Conservation (phyloP, 306 rosid genomes). For the Mimosa bimucronata region DNA sequence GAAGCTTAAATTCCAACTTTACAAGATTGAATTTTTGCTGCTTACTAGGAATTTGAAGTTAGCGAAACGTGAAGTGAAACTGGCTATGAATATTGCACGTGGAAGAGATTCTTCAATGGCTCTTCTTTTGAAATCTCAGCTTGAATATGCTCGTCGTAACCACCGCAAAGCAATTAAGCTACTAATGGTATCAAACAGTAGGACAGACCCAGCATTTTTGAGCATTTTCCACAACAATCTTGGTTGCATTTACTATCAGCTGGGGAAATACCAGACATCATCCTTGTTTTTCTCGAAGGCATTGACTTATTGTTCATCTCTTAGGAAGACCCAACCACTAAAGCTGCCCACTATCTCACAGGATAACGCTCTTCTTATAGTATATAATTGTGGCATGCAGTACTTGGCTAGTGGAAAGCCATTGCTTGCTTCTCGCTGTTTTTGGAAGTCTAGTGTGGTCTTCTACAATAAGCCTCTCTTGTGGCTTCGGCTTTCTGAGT, state of each 20-base stretch:
- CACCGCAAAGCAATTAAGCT: slow-evolving; percentile 95
- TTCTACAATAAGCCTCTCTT: slow-evolving; percentile 84
- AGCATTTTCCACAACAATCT: slow-evolving; percentile 88
- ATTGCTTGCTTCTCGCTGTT: slow-evolving; percentile 84
- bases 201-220: slow-evolving; percentile 68
- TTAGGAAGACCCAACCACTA: slow-evolving; percentile 73
- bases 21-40: slow-evolving; percentile 82
- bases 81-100: slow-evolving; percentile 93
- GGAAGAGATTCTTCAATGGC: slow-evolving; percentile 92
- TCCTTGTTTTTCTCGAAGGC: slow-evolving; percentile 90
- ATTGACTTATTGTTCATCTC: slow-evolving; percentile 65
- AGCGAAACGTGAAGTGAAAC: slow-evolving; percentile 94
- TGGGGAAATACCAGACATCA: slow-evolving; percentile 88
- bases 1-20: slow-evolving; percentile 91
- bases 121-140: slow-evolving; percentile 94
- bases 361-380: slow-evolving; percentile 79
- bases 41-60: slow-evolving; percentile 87
- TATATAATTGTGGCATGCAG: slow-evolving; percentile 91
- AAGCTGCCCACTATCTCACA: slow-evolving; percentile 71
- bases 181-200: slow-evolving; percentile 80
- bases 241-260: slow-evolving; percentile 97
- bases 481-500: slow-evolving; percentile 96
- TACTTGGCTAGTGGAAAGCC: slow-evolving; percentile 92
- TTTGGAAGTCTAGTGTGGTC: slow-evolving; percentile 84
- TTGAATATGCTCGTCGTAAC: slow-evolving; percentile 93